Evolutionary conservation across 164 flowering plant species (phyloP).

Genomic region (Chimonanthus salicifolius): DNA sequence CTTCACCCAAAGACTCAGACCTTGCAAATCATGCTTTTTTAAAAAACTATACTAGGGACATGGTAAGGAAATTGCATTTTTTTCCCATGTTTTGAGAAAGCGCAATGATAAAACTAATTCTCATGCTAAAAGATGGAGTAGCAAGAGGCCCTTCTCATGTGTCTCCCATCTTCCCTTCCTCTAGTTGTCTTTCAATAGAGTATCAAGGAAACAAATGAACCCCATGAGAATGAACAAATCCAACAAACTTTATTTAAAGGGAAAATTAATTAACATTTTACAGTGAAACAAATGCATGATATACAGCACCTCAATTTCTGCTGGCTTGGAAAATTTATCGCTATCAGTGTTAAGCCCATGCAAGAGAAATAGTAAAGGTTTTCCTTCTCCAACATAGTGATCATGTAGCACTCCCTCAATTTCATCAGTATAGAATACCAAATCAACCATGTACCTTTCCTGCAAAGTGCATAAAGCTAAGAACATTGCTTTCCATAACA

Average conservation of each 20-base stretch:
- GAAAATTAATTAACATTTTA: neutral
- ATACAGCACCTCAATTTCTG: constrained; percentile 61
- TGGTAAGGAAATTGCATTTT: neutral
- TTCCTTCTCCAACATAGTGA: constrained; percentile 41
- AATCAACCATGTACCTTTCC: constrained; percentile 68
- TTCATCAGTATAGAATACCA: constrained; percentile 61
- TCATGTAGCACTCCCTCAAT: constrained; percentile 46
- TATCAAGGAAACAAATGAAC: neutral
- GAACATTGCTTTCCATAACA: neutral
- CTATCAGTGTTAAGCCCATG: constrained; percentile 91
- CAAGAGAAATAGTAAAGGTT: constrained; percentile 68
- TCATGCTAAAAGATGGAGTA: neutral
- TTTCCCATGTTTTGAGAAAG: neutral
- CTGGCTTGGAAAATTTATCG: constrained; percentile 71
- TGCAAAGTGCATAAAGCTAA: constrained; percentile 23
- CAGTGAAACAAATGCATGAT: neutral
- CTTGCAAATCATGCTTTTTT: no score
- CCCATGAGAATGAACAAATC: neutral
- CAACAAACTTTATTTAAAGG: no score
- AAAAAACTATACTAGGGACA: neutral
- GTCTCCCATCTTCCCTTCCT: neutral
- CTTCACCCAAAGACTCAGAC: neutral
- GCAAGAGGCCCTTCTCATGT: neutral
- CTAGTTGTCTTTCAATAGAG: neutral
- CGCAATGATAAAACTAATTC: neutral